phyloP scores from a whole-genome alignment of 345 rosid genomes.

The Psidium guajava region DNA sequence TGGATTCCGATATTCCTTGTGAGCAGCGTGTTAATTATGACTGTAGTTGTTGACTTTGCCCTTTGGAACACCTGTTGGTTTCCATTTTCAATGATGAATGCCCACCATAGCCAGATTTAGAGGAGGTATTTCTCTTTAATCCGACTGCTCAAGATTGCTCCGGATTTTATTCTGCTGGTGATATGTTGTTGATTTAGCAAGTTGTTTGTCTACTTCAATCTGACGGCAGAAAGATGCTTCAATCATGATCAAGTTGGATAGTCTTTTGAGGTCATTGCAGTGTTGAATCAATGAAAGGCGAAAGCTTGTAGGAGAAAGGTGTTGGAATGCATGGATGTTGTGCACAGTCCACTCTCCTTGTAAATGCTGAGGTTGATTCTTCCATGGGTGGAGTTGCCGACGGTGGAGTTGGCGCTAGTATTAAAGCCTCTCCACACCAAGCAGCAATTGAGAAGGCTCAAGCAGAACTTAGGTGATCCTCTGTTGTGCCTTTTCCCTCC shows the following conservation, averaged over 20 bases:
- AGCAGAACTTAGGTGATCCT: constrained; percentile 71
- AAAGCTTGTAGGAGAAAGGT: constrained; percentile 3
- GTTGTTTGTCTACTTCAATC: not conserved
- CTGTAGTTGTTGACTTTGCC: not conserved
- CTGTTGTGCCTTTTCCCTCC: not conserved
- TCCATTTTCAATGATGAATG: not conserved
- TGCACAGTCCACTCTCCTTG: constrained; percentile 38
- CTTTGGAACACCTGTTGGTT: not conserved
- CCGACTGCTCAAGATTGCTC: not conserved
- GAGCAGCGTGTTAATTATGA: not conserved
- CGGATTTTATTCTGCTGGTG: not conserved
- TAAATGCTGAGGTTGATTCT: constrained; percentile 96
- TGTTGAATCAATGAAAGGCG: constrained; percentile 21
- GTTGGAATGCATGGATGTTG: constrained; percentile 65
- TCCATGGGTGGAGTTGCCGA: constrained; percentile 98
- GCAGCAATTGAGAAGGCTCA: constrained; percentile 91
- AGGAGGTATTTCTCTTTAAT: not conserved
- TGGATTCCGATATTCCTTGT: not conserved
- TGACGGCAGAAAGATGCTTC: not conserved
- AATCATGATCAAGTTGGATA: not conserved
- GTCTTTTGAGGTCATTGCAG: not conserved
- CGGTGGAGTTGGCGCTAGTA: constrained; percentile 72
- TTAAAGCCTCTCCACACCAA: constrained; percentile 72
- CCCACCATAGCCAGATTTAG: not conserved
- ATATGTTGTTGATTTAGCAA: not conserved